Evolutionary conservation across 2,329 filamentous ascomycete genomes (phyloP).

Genomic region (Aspergillus intermedius): DNA sequence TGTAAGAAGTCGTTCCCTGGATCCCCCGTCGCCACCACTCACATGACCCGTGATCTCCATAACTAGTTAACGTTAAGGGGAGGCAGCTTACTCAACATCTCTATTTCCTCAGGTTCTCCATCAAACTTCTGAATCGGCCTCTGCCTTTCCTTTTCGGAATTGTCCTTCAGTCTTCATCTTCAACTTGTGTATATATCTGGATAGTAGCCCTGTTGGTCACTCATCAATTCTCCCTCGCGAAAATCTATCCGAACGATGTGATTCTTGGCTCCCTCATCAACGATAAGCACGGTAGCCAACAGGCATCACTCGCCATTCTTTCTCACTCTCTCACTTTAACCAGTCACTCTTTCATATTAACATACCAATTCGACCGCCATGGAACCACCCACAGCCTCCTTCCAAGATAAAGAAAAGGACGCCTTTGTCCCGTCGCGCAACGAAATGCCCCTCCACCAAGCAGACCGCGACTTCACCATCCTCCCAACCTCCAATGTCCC

Average conservation of each 20-base stretch:
- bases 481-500: constrained; percentile 9
- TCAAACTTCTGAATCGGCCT: neutral
- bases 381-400: constrained; percentile 11
- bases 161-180: too few relatives aligned
- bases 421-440: constrained; percentile 1
- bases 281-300: neutral
- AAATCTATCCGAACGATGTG: too few relatives aligned
- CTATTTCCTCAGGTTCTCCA: constrained; percentile 1
- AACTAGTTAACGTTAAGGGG: neutral
- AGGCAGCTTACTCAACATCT: neutral
- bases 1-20: neutral
- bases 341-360: too few relatives aligned
- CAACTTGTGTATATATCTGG: constrained; percentile 7
- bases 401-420: neutral
- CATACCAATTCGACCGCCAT: neutral
- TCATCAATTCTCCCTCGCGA: too few relatives aligned
- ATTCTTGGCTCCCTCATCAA: neutral
- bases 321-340: neutral
- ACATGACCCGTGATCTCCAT: neutral
- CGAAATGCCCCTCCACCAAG: constrained; percentile 6
- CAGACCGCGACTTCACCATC: constrained; percentile 4
- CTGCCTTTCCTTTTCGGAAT: neutral
- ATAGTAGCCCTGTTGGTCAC: constrained; percentile 1
- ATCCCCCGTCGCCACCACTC: neutral
- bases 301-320: neutral